Conservation (phyloP, 169 alveolate species). For the Cryptosporidium ryanae region DNA sequence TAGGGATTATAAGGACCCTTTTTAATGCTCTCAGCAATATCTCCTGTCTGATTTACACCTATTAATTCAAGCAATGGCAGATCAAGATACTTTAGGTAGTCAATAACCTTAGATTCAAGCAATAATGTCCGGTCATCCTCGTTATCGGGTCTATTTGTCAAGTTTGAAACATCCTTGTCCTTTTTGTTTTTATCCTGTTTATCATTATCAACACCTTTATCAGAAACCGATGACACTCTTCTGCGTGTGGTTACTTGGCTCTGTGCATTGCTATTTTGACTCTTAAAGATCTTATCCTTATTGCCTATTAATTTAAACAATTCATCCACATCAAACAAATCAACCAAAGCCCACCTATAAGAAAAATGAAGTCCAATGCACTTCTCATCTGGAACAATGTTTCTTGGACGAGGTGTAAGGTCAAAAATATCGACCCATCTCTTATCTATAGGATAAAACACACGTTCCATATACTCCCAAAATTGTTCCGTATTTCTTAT, state of each 20-base stretch:
- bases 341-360: constrained; percentile 69
- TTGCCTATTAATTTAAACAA: constrained; percentile 49
- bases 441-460: constrained; percentile 65
- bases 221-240: no score
- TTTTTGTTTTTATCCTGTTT: neutral
- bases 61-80: constrained; percentile 50
- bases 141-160: neutral
- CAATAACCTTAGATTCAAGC: constrained; percentile 6
- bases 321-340: constrained; percentile 51
- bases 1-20: constrained; percentile 7
- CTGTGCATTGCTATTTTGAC: neutral
- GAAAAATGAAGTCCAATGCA: constrained; percentile 69
- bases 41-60: constrained; percentile 30
- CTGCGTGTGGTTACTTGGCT: neutral
- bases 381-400: constrained; percentile 23
- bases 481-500: constrained; percentile 68
- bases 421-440: constrained; percentile 55
- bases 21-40: neutral
- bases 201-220: neutral
- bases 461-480: constrained; percentile 74
- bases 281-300: constrained; percentile 11
- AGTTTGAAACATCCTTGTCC: no score
- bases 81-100: constrained; percentile 34
- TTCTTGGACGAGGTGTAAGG: constrained; percentile 59
- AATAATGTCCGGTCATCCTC: neutral